A percentile compares a stretch with the other conserved stretches of the same genome.
phyloP scores from a whole-genome alignment of 2,329 filamentous ascomycete species.

The Ceratocystis huliohia region DNA sequence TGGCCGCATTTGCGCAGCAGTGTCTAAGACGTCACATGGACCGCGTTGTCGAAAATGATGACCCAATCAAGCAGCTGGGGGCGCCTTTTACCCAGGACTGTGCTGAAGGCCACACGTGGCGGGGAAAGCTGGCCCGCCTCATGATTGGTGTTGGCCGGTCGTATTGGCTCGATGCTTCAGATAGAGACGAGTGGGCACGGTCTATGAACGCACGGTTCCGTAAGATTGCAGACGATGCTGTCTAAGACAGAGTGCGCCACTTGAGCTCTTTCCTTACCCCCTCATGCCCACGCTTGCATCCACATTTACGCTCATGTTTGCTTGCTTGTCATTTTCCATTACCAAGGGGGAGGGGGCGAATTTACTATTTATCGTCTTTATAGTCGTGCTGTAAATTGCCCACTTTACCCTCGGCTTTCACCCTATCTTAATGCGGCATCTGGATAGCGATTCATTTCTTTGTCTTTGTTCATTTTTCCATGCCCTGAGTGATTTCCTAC shows the following conservation, averaged over 20 bases:
- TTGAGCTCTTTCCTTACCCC: background rate
- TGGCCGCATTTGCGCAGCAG: conserved; percentile 70
- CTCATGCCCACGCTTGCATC: too few species aligned
- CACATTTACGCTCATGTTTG: too few species aligned
- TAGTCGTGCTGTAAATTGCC: background rate
- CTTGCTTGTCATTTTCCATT: background rate
- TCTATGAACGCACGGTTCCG: conserved; percentile 22
- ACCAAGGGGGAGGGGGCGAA: background rate
- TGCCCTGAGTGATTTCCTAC: background rate
- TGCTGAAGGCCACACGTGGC: conserved; percentile 67
- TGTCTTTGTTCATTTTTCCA: conserved; percentile 5
- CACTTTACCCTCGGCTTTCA: background rate
- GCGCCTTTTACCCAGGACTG: conserved; percentile 57
- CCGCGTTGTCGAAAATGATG: conserved; percentile 16
- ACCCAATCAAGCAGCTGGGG: conserved; percentile 18
- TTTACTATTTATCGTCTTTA: background rate
- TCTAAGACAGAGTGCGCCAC: conserved; percentile 14
- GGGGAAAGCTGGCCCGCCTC: conserved; percentile 61
- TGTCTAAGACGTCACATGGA: conserved; percentile 54
- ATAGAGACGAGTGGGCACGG: conserved; percentile 56
- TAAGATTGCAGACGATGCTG: conserved; percentile 19
- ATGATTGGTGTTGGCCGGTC: conserved; percentile 62
- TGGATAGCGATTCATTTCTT: conserved; percentile 8
- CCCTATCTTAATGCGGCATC: conserved; percentile 12
- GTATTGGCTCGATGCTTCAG: conserved; percentile 69